These are phyloP conservation scores for Fusarium sp. DNA, from an alignment of 2,329 filamentous ascomycete species.

Conservation along the genomic window DNA sequence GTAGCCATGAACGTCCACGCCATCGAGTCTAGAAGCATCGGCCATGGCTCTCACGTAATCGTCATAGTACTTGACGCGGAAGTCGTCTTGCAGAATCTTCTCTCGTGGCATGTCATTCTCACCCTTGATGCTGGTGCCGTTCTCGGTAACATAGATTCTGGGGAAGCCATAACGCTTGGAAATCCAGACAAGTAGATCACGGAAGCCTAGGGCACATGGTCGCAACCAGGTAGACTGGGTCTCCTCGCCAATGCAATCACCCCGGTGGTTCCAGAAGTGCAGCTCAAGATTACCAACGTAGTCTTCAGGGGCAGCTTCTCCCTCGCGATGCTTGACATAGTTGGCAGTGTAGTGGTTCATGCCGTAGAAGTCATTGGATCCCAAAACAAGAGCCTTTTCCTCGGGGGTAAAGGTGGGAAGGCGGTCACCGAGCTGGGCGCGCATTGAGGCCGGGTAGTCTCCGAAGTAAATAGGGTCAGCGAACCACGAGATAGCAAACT, in stretches of 20 bases:
- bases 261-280: constrained; percentile 75
- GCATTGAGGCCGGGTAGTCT: constrained; percentile 85
- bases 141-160: constrained; percentile 88
- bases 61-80: constrained; percentile 81
- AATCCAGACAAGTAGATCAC: constrained; percentile 79
- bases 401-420: constrained; percentile 79
- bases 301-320: constrained; percentile 70
- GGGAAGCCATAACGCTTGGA: constrained; percentile 80
- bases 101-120: constrained; percentile 80
- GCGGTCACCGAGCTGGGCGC: constrained; percentile 79
- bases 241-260: constrained; percentile 80
- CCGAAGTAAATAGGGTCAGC: constrained; percentile 88
- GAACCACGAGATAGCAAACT: constrained; percentile 90
- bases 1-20: constrained; percentile 82
- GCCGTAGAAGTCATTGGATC: constrained; percentile 93
- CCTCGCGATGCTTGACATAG: constrained; percentile 79
- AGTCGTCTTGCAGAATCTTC: constrained; percentile 81
- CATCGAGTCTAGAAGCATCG: constrained; percentile 74
- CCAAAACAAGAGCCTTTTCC: constrained; percentile 77
- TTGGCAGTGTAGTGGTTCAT: constrained; percentile 96
- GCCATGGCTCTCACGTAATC: constrained; percentile 82
- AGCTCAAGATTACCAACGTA: constrained; percentile 80
- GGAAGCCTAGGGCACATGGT: constrained; percentile 79
- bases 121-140: constrained; percentile 84
- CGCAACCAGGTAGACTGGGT: constrained; percentile 86